Base-by-base conservation (phyloP, 257 asterid species). In the Echium plantagineum region DNA sequence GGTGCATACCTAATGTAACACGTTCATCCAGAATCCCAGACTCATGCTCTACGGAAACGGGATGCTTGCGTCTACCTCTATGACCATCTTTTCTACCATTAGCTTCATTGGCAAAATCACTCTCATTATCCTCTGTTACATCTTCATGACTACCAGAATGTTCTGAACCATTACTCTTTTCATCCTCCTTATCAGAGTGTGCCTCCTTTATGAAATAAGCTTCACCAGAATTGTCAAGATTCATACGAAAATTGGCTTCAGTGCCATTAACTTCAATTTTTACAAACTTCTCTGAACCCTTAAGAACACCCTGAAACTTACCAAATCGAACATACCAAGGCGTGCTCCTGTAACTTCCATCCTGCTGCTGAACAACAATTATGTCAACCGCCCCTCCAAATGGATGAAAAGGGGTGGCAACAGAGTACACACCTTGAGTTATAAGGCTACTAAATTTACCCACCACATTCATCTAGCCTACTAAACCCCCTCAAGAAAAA, bases 331-430 rank as follows among this genome's bases (percentile, higher is more conserved):
- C 95, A 69, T 90, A 86, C 95, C 97, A 90, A 64, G 97, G 97
- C 0, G 95, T 86, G 63, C 88, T 84, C 76, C 94, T 78, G 60
- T 71, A 90, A 63, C 85, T 72, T 20, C 93, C 95, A 74, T 90
- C 94, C 57, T 83, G 64, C 74, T 90, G 97, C 72, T 81, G 79
- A 48, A 90, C 97, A 24, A 71, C 84, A 38, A 90, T 84, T 65
- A 90, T 86, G 75, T 90, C 97, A 12, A 86, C 89, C n/a, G 97
- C 97, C 67, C 97, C 95, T 62, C 95, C 97, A 68, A 89, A 89
- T 3, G 97, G 97, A 79, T 89, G 97, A 70, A 89, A 89, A 22
- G 97, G 95, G 5, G 95, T 89, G 69, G 97, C 96, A 67, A 88
- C 94, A 9, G 96, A 83, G 73, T 88, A 88, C 57, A 85, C 88